Evolutionary conservation across 2,329 filamentous ascomycete species (phyloP), one percentile per base, ranked within the genome.

Genomic region (Lecanicillium sp.): DNA sequence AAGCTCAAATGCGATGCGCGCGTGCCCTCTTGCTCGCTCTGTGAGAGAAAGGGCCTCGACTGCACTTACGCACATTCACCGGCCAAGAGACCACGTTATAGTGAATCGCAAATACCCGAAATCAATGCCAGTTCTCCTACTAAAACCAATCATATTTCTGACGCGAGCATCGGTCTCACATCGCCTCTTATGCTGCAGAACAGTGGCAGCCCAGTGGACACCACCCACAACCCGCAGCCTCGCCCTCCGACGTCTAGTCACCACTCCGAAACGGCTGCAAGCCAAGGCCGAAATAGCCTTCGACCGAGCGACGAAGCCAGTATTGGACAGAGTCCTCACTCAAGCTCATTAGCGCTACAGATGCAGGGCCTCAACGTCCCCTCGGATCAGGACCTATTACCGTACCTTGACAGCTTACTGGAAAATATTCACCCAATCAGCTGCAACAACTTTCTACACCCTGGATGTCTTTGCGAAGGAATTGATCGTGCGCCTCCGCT

Each of bases 1-100:
- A 34, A 34, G 32, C 20, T 34, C 8, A 34, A 34, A 34, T 34
- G 32, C 32, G 32, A 34, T 13, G 32, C 32, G 17, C 15, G 18
- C 5, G 19, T 18, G 15, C 32, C 32, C 5, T 19, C 32, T 11
- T 34, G 32, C 32, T 34, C 32, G 9, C 18, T 34, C 16, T 34
- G 32, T 20, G 18, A 18, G 8, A 18, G 19, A 13, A 34, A 34
- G 17, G 18, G 9, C 13, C 11, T n/a, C 4, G 18, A 34, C 19
- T 34, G 32, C 17, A 12, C 11, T 13, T 34, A 34, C 20, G 30
- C 30, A 17, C 11, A 15, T 15, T 33, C 30, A 5, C 30, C 15
- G 4, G 15, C 15, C 12, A 11, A 5, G 30, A 13, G 30, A 33
- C 14, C 12, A 11, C 14, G 22, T 11, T 25, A 25, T 25, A 25